Conservation (phyloP, 495 filamentous ascomycete species). For the Penicillium macrosclerotiorum region DNA sequence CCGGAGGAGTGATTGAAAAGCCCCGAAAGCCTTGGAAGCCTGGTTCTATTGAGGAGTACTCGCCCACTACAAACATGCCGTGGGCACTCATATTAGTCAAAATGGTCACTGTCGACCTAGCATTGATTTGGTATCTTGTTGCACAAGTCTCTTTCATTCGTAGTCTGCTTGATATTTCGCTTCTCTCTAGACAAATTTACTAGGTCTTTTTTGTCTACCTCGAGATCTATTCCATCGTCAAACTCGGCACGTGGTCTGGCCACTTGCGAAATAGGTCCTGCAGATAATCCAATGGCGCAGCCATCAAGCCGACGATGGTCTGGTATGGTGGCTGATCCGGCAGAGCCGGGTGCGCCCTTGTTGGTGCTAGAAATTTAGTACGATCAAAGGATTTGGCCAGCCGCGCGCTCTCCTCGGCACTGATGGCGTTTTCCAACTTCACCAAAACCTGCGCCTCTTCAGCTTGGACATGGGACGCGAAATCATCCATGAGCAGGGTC, state of each 20-base stretch:
- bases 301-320: constrained; percentile 25
- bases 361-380: constrained; percentile 62
- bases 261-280: constrained; percentile 33
- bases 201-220: background rate
- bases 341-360: constrained; percentile 50
- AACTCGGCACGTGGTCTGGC: constrained; percentile 18
- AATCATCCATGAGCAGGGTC: constrained; percentile 48
- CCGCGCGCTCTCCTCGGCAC: constrained; percentile 32
- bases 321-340: constrained; percentile 29
- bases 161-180: background rate
- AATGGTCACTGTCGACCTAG: background rate
- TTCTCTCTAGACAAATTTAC: constrained; percentile 2
- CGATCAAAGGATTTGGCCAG: constrained; percentile 53
- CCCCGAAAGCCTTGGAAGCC: too few relatives aligned
- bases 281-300: constrained; percentile 33
- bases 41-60: background rate
- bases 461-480: constrained; percentile 55
- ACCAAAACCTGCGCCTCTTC: constrained; percentile 57
- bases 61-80: background rate
- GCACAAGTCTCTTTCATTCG: background rate
- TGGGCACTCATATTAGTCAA: background rate
- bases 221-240: background rate
- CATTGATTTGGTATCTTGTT: background rate
- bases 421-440: constrained; percentile 48
- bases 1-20: background rate